Base-by-base conservation (phyloP, 192 early-diverging fungal species). In the Coemansia erecta region DNA sequence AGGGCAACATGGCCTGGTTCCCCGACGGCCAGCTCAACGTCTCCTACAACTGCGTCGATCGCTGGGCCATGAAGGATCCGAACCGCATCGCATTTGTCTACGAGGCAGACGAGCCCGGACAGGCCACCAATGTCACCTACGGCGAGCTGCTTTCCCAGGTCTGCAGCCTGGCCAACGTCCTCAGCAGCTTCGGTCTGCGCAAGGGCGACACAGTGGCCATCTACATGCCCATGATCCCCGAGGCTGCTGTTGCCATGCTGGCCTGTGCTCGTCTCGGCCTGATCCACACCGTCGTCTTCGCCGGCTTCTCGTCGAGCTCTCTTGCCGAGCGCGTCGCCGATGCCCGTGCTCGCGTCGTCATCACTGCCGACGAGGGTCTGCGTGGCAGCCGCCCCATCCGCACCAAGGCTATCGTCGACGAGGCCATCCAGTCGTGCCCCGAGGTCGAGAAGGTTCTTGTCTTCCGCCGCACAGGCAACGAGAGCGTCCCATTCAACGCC, bases 141-240 rank as follows among this genome's bases (percentile, higher is more conserved):
- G 72, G 83, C 56, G 84, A 92, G 74, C 77, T 97, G 24, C 84
- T 95, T 58, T 81, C 76, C 50, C 80, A 96, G 62, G 93, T 97
- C 43, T 90, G 82, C 73, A 82, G 86, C 39, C 65, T 97, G 44
- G 93, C 94, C 58, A 94, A 94, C 64, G 89, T 90, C 2, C 77
- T 98, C 26, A 86, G 83, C 64, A 85, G 88, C 61, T 85, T 86
- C 43, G 92, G 93, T 18, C 82, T 97, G 48, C 81, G 84, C 48
- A 97, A 96, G 82, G 95, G 95, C 48, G 93, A 98, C 72, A 90
- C 85, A 9, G 94, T 98, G 28, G 90, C 90, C 42, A 95, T 98
- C 70, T 98, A 98, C 77, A 92, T 98, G 91, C 95, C 94, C 47
- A 95, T 95, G 92, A 85, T 94, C 33, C 95, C 95, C 54, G 94